Conservation (phyloP, 495 filamentous ascomycete genomes). For the Aspergillus baeticus region DNA sequence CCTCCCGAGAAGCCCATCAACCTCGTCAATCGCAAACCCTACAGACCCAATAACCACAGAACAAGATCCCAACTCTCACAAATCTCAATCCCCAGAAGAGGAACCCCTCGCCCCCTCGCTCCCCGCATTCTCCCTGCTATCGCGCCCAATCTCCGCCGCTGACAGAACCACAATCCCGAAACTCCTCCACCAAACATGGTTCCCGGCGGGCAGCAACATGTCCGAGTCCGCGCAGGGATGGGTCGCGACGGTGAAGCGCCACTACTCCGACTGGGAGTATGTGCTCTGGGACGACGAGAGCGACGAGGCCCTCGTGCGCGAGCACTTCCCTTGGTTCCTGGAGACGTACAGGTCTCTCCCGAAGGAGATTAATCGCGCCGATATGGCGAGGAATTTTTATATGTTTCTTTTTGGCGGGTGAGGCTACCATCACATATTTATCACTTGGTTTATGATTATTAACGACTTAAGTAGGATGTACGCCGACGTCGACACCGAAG, state of each 20-base stretch:
- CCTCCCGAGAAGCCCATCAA: neutral
- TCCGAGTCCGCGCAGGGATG: constrained; percentile 18
- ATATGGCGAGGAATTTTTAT: constrained; percentile 23
- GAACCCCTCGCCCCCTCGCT: neutral
- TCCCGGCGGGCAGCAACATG: constrained; percentile 25
- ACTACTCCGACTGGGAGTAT: constrained; percentile 24
- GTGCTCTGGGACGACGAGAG: constrained; percentile 26
- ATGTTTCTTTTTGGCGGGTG: constrained; percentile 25
- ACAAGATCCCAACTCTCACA: neutral
- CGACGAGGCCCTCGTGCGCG: constrained; percentile 17
- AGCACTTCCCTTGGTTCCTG: constrained; percentile 23
- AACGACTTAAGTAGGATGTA: constrained; percentile 16
- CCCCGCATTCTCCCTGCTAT: constrained; percentile 11
- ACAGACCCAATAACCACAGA: neutral
- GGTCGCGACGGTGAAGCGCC: constrained; percentile 16
- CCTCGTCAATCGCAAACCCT: neutral
- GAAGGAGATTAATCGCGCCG: constrained; percentile 21
- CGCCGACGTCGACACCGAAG: constrained; percentile 25
- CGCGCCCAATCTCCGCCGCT: constrained; percentile 7
- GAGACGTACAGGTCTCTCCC: constrained; percentile 16
- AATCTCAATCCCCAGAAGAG: neutral
- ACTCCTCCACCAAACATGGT: constrained; percentile 27
- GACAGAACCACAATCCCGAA: constrained; percentile 21
- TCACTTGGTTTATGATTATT: too few species aligned
- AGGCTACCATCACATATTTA: neutral